These are phyloP conservation scores for Petunia axillaris DNA, from an alignment of 257 asterid species.

Conservation along the genomic window DNA sequence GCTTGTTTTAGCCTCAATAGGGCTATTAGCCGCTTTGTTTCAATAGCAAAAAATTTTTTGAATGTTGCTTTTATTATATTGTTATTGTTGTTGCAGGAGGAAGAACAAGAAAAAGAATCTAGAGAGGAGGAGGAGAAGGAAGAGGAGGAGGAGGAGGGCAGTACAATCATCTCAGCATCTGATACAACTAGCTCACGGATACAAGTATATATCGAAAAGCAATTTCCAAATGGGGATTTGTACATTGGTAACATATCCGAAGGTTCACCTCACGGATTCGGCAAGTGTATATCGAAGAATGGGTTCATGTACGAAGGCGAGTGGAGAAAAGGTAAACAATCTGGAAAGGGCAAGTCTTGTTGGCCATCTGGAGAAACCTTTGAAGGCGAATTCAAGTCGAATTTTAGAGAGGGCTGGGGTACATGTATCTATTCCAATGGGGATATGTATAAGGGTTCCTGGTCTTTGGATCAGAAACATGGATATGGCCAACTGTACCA, in stretches of 20 bases:
- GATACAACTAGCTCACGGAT: neutral
- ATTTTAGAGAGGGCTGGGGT: conserved; percentile 91
- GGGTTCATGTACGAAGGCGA: conserved; percentile 98
- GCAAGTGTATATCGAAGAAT: conserved; percentile 88
- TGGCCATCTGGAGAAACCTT: conserved; percentile 98
- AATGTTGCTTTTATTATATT: no score
- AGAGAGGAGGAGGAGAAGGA: no score
- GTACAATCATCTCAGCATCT: conserved; percentile 31
- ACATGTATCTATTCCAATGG: conserved; percentile 82
- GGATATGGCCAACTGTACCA: conserved; percentile 84
- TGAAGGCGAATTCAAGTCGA: conserved; percentile 86
- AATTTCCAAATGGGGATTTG: conserved; percentile 89
- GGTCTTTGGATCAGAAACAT: conserved; percentile 82
- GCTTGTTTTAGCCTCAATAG: no score
- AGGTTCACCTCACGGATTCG: conserved; percentile 88
- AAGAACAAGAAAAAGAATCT: no score
- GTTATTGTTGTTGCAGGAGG: no score
- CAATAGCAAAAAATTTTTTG: no score
- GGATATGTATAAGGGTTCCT: conserved; percentile 71
- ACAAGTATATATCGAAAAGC: conserved; percentile 46
- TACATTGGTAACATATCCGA: conserved; percentile 78
- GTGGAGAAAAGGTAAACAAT: conserved; percentile 93
- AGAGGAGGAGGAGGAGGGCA: no score
- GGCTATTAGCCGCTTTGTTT: no score
- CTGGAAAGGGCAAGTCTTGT: conserved; percentile 81